Evolutionary conservation across 1,139 yeast species (phyloP), one percentile per base, ranked within the genome.

Genomic region (Geotrichum klebahnii): DNA sequence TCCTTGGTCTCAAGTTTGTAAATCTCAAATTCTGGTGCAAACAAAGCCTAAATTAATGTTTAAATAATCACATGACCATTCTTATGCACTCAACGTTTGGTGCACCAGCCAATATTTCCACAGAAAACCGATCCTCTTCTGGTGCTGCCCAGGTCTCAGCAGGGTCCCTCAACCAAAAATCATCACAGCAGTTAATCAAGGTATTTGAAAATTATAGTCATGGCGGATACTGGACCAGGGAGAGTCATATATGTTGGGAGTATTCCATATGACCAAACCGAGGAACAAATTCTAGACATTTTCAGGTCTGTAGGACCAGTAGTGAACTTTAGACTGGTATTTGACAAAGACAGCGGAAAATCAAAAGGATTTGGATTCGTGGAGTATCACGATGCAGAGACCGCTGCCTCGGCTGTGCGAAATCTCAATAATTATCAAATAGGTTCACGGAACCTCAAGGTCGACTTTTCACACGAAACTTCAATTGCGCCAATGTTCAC

Each of bases 351-450:
- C 52, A 88, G 96, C 0, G 97, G 97, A 2, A 84, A 83, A 63
- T 86, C 96, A 16, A 88, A 84, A 66, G 97, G 97, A 1, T 87
- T 80, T 66, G 97, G 96, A 2, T 86, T 84, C 60, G 83, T 90
- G 19, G 90, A 85, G 59, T 90, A 85, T 63, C 78, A 76, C 46
- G 90, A 69, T 51, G 57, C 62, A 5, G 96, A 86, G 59, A 85
- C 96, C 0, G 96, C 97, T 1, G 82, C 87, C 1, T 82, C 94
- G 14, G 97, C 97, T 0, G 95, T 89, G 17, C 73, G 97, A 53
- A 92, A 90, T 68, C 72, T 90, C 58, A 86, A 87, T 66, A 85
- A 87, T 57, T 83, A 84, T 68, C 76, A 79, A 28, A 78, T 90
- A 44, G 96, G 96, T 0, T 79, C 80, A 52, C 72, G 96, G 55